Base-by-base conservation (phyloP, 2,329 filamentous ascomycete species). In the Decorospora gaudefroyi region DNA sequence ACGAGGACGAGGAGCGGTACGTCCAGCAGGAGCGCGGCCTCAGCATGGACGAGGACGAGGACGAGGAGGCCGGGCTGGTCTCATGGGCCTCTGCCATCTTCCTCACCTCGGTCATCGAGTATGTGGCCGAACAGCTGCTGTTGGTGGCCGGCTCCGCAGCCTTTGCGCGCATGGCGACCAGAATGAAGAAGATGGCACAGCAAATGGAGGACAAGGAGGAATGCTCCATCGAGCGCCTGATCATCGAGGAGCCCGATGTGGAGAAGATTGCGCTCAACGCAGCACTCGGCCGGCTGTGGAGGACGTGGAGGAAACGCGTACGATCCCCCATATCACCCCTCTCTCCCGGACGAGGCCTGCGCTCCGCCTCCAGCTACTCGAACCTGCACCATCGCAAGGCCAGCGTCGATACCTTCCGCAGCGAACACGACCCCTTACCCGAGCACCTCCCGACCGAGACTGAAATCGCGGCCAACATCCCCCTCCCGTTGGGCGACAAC, bases 21-120 rank as follows among this genome's bases (percentile, higher is more conserved):
- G 87, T 95, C 66, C 84, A 90, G 53, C 84, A 90, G 60, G 90
- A 93, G 55, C 75, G 72, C 48, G 73, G 77, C 39, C 69, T 78
- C 21, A 86, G 85, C 44, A 79, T 84, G 33, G 87, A 70, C 43
- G 60, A 66, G 1, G 63, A 64, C 40, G 60, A 61, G 2, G 62
- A 68, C 29, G 68, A 68, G 18, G 68, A 71, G 35, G 62, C 67
- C 6, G 73, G 73, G 1, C 70, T 77, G n/a, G 74, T 97, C 13
- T 95, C 90, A 0, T 91, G 93, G 19, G 87, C 91, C 0, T 89
- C 95, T 10, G 91, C 93, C 46, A 97, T 99, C 54, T 99, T 97
- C 72, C 75, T 99, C 32, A 96, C 93, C 0, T 95, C 92, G 0
- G 89, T 99, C 49, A 77, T 99, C 28, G 93, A 99, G 71, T 93